phyloP scores from a whole-genome alignment of 2,329 filamentous ascomycete species.

The Fusarium aywerte region DNA sequence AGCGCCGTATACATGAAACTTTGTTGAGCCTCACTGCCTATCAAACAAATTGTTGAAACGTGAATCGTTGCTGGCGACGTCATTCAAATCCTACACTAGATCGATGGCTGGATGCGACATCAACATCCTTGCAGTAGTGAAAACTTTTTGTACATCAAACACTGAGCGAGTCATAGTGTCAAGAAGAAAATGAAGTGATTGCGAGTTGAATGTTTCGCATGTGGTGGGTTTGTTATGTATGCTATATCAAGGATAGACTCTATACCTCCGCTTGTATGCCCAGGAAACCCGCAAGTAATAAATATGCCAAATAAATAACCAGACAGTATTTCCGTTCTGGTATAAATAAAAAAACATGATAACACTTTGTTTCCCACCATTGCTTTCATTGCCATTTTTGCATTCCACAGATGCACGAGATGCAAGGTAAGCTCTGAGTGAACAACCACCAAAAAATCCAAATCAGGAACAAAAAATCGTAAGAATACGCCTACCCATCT shows the following conservation, averaged over 20 bases:
- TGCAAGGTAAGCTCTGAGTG: background rate
- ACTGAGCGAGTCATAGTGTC: background rate
- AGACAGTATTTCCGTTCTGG: conserved; percentile 17
- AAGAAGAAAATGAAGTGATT: background rate
- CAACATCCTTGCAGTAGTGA: background rate
- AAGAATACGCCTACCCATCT: conserved; percentile 11
- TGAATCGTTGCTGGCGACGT: background rate
- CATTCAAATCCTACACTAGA: background rate
- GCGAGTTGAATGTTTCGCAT: conserved; percentile 5
- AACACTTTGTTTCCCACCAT: conserved; percentile 8
- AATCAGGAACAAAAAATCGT: conserved; percentile 17
- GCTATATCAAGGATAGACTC: conserved; percentile 35
- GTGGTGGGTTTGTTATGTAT: conserved; percentile 33
- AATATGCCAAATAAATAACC: conserved; percentile 23
- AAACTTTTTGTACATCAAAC: background rate
- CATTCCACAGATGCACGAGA: conserved; percentile 11
- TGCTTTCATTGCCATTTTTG: background rate
- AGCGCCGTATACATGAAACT: conserved; percentile 1
- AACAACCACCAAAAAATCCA: conserved; percentile 9
- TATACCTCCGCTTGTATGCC: conserved; percentile 2
- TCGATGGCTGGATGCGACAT: background rate
- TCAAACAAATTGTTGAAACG: background rate
- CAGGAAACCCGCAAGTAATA: background rate
- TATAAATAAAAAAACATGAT: conserved; percentile 12
- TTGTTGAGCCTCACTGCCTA: background rate